Conservation (phyloP, 257 asterid genomes). For the Apocynum venetum region DNA sequence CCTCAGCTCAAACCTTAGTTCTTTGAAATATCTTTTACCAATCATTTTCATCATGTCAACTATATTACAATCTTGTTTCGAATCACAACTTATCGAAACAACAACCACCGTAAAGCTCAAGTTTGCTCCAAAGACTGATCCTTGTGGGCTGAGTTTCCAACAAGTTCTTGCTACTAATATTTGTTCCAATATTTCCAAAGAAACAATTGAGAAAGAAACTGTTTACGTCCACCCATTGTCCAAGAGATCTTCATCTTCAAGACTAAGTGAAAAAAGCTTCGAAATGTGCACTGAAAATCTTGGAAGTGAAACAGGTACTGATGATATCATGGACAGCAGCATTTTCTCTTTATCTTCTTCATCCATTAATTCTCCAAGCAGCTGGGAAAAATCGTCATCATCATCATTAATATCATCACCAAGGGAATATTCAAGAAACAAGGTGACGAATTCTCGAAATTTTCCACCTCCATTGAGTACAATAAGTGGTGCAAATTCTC, state of each 20-base stretch:
- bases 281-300: constrained; percentile 73
- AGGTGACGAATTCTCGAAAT: constrained; percentile 15
- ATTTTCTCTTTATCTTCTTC: constrained; percentile 34
- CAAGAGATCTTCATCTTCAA: constrained; percentile 23
- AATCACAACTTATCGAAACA: constrained; percentile 41
- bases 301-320: constrained; percentile 80
- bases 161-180: constrained; percentile 29
- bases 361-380: constrained; percentile 7
- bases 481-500: constrained; percentile 49
- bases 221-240: constrained; percentile 32
- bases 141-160: constrained; percentile 40
- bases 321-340: constrained; percentile 46
- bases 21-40: no score
- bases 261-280: constrained; percentile 52
- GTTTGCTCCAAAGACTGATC: constrained; percentile 26
- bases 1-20: background rate
- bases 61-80: constrained; percentile 38
- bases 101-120: constrained; percentile 53
- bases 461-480: constrained; percentile 96
- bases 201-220: constrained; percentile 16
- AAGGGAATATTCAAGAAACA: constrained; percentile 1
- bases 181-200: constrained; percentile 5
- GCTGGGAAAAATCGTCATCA: background rate
- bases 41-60: constrained; percentile 44
- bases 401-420: constrained; percentile 1